These are phyloP conservation scores for Priceomyces fermenticarens DNA, from an alignment of 805 yeast species.

Conservation along the genomic window DNA sequence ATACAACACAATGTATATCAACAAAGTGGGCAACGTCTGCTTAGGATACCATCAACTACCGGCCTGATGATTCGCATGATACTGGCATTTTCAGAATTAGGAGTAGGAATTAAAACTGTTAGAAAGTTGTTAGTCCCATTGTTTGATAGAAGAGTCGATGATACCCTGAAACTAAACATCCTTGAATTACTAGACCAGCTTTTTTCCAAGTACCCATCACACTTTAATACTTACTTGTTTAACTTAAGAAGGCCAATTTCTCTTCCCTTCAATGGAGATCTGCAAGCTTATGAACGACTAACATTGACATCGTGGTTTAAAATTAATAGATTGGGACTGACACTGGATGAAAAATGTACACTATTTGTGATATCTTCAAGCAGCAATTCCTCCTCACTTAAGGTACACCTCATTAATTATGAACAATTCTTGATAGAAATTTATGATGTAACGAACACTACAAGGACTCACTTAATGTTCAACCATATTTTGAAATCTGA, in stretches of 20 bases:
- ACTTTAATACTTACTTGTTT: constrained; percentile 28
- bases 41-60: constrained; percentile 9
- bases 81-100: constrained; percentile 28
- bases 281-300: constrained; percentile 20
- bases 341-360: constrained; percentile 12
- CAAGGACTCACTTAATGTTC: constrained; percentile 30
- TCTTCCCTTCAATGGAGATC: constrained; percentile 18
- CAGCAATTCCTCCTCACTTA: constrained; percentile 19
- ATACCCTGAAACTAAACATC: constrained; percentile 12
- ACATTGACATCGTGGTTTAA: constrained; percentile 43
- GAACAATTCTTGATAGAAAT: constrained; percentile 31
- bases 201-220: constrained; percentile 20
- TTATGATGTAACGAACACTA: constrained; percentile 17
- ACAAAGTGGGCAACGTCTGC: constrained; percentile 1
- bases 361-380: constrained; percentile 25
- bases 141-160: constrained; percentile 5
- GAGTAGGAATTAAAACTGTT: constrained; percentile 24
- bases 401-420: constrained; percentile 25
- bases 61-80: constrained; percentile 22
- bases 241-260: constrained; percentile 15
- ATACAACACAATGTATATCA: constrained; percentile 6
- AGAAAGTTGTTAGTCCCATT: constrained; percentile 19
- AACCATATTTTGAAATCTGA: constrained; percentile 23
- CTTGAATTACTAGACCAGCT: constrained; percentile 21
- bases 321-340: constrained; percentile 14